Base-by-base conservation (phyloP, 805 yeast species). In the Saccharomycopsis vini region DNA sequence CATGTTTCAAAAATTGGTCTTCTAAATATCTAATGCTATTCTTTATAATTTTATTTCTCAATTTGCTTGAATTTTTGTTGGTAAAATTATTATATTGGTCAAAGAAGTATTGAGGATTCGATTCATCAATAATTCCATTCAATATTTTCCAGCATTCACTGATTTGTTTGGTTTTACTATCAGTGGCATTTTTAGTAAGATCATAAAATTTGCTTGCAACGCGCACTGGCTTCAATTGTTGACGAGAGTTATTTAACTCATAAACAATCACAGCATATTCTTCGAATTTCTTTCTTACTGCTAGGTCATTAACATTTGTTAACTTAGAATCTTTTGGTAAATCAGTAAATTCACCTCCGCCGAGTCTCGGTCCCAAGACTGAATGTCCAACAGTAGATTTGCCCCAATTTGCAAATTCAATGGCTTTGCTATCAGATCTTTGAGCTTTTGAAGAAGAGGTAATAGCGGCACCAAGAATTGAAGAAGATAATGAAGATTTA, bases 131-230 rank as follows among this genome's bases (percentile, higher is more conserved):
- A 39, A 78, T 67, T n/a, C 9, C 18, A 30, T 66, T 67, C 46
- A 88, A 59, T 36, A 86, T 77, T 44, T 72, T 68, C 87, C 92
- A 87, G 16, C 81, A 69, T 52, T 85, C 95, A 39, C 74, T 67
- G 42, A 87, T 61, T 59, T 84, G 95, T 54, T 73, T 79, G 3
- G 87, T 75, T 50, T 76, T 77, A 29, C 75, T 62, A 54, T 80
- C 88, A 3, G 73, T 63, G 18, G 77, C 79, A 33, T 67, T 62
- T 47, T 73, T 72, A 46, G 80, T 73, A 34, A 80, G 66, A 32
- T 74, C 79, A 6, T 77, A 73, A 51, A 87, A 73, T 38, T 73
- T 81, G 16, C 71, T 60, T 19, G 80, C 68, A 19, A 87, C 54
- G 7, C 81, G 77, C 55, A 77, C 82, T 16, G 68, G 62, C 15